Evolutionary conservation across 148 eudicot genomes (phyloP).

Genomic region (Pouteria glomerata): DNA sequence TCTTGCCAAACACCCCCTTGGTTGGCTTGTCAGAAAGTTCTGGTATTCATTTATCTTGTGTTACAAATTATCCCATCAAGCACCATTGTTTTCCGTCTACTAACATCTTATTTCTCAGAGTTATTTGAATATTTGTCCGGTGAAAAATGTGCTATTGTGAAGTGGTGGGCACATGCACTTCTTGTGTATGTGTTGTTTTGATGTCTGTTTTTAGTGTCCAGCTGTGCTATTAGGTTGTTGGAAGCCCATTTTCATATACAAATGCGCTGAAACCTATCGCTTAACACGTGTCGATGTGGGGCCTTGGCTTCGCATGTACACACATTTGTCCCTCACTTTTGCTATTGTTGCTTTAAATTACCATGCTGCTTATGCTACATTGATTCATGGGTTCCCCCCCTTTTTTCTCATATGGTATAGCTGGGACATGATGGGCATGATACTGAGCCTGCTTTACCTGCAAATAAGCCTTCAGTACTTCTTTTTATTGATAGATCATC

Average conservation of each 20-base stretch:
- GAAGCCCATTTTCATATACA: no score
- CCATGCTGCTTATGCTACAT: not conserved
- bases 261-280: not conserved
- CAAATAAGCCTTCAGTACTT: slow-evolving; percentile 65
- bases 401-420: slow-evolving; percentile 36
- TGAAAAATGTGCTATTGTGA: not conserved
- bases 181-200: not conserved
- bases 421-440: slow-evolving; percentile 41
- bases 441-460: slow-evolving; percentile 49
- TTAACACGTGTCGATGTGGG: not conserved
- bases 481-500: slow-evolving; percentile 81
- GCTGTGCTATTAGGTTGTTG: no score
- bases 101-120: not conserved
- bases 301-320: no score
- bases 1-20: no score
- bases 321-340: not conserved
- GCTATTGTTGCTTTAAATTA: not conserved
- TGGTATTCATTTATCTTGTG: not conserved
- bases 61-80: not conserved
- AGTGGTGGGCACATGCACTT: not conserved
- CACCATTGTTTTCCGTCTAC: not conserved
- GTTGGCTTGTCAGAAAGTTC: not conserved
- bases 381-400: not conserved
- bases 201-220: not conserved
- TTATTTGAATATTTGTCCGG: not conserved